A percentile compares a stretch with the other conserved stretches of the same genome.
Conservation (phyloP, 179 eudicot genomes). For the Patellifolia procumbens region DNA sequence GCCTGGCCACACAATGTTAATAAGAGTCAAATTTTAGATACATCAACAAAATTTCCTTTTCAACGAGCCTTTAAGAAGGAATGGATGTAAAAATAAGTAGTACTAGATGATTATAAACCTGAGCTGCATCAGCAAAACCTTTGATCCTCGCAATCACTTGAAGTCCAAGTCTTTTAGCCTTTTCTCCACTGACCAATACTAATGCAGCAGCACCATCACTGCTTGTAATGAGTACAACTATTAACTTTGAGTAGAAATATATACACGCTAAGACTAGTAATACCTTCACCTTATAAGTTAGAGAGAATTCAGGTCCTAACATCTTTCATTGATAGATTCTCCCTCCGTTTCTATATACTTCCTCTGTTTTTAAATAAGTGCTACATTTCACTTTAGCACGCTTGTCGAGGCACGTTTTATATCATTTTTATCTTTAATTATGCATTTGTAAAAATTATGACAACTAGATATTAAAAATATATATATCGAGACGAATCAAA, state of each 20-base stretch:
- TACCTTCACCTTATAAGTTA: neutral
- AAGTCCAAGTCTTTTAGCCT: conserved; percentile 75
- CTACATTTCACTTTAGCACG: no score
- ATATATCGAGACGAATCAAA: no score
- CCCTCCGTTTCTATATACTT: no score
- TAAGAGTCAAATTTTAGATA: conserved; percentile 8
- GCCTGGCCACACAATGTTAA: conserved; percentile 48
- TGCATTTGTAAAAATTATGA: no score
- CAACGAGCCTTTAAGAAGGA: neutral
- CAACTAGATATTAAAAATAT: no score
- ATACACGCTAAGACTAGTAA: neutral
- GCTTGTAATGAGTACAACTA: conserved; percentile 25
- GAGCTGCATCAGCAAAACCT: conserved; percentile 97
- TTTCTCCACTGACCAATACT: conserved; percentile 90
- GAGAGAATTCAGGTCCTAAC: neutral
- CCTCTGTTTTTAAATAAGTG: no score
- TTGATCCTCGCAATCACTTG: conserved; percentile 74
- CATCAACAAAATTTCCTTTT: neutral
- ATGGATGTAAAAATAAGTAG: neutral
- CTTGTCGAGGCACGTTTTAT: no score
- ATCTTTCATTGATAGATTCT: neutral
- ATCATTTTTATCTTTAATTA: no score
- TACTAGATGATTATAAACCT: conserved; percentile 44
- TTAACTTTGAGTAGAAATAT: neutral
- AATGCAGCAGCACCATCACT: conserved; percentile 99